Conservation (phyloP, 805 yeast genomes). For the Kluyveromyces aestuarii region DNA sequence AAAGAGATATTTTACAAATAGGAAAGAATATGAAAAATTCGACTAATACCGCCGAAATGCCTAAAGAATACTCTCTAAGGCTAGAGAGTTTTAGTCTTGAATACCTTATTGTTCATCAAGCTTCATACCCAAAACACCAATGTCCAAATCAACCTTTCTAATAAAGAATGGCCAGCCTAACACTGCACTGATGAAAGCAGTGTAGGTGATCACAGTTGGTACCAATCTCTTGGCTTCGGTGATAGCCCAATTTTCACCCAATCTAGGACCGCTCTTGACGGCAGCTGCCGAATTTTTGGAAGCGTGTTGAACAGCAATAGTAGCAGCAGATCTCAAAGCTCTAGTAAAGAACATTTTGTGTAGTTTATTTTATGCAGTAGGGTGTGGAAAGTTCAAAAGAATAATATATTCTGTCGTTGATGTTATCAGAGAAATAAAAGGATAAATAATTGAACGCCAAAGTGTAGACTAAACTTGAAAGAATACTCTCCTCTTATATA, state of each 20-base stretch:
- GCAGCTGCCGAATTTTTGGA: slow-evolving; percentile 5
- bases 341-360: slow-evolving; percentile 13
- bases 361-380: background rate
- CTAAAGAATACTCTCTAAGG: no score
- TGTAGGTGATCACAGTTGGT: slow-evolving; percentile 15
- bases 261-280: slow-evolving; percentile 8
- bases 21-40: no score
- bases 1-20: no score
- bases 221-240: slow-evolving; percentile 19
- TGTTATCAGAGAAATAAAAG: no score
- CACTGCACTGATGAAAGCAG: slow-evolving; percentile 8
- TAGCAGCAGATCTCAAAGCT: slow-evolving; percentile 14
- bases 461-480: no score
- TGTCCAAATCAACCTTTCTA: slow-evolving; percentile 2
- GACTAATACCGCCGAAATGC: no score
- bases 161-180: slow-evolving; percentile 23
- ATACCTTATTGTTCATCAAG: background rate
- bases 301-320: slow-evolving; percentile 8
- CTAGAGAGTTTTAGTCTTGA: no score
- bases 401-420: background rate
- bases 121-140: slow-evolving; percentile 1
- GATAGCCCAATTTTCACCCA: slow-evolving; percentile 16
- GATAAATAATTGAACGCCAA: no score
- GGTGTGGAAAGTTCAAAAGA: background rate
- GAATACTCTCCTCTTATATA: no score